Evolutionary conservation across 1,139 yeast genomes (phyloP), one percentile per base, ranked within the genome.

Genomic region (Debaryomycetaceae sp.): DNA sequence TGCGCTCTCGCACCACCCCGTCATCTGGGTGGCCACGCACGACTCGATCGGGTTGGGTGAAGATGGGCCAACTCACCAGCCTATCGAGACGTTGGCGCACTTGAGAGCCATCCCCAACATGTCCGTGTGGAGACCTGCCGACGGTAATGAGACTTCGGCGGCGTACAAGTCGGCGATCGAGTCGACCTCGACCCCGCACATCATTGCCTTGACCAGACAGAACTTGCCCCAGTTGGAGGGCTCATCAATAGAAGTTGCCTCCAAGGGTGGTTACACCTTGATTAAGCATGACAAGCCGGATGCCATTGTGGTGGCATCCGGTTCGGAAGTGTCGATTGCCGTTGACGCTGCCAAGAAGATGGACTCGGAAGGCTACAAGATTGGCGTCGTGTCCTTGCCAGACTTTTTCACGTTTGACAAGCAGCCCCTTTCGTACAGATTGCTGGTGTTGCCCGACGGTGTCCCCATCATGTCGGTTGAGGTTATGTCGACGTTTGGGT

Each of bases 31-130:
- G 44, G 97, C 97, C 42, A 91, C 98, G 46, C 98, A 91, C 68
- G 98, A 91, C 68, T 91, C 98, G 35, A 91, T 91, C 56, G 98
- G 98, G 69, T 77, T 91, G 49, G 98, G 98, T 71, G 98, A 91
- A 75, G 98, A 91, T 60, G 98, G 98, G 58, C 98, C 98, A 63
- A 91, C 98, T 58, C 98, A 91, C 69, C 98, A 91, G 75, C 99
- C 99, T 65, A 86, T 91, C 53, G 99, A 91, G 77, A 91, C 98
- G 42, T 71, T 91, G 60, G 95, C 97, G 41, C 98, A 91, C 67
- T 79, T 93, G 68, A 86, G 99, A 76, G 96, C 98, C 46, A 61
- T 77, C 52, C 99, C 99, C 70, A 93, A 93, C 75, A 56, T 79
- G 51, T 77, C 82, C 61, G 97, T 91, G 41, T 91, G 97, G 97